These are phyloP conservation scores for Dipteronia sinensis DNA, from an alignment of 345 rosid genomes.

Conservation along the genomic window DNA sequence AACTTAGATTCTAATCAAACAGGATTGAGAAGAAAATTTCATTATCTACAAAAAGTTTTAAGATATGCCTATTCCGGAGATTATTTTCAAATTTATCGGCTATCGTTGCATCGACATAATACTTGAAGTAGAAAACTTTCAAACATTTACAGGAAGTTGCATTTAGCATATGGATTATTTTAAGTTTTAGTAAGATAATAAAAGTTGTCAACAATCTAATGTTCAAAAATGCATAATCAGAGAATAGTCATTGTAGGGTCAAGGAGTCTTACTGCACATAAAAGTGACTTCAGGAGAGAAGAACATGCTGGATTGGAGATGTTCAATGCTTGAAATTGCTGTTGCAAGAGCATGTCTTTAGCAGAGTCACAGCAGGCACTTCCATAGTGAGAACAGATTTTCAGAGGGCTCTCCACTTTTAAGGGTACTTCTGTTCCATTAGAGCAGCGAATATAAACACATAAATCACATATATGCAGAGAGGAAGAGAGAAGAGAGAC, in stretches of 20 bases:
- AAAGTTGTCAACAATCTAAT: background rate
- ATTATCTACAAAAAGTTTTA: background rate
- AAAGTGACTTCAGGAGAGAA: conserved; percentile 27
- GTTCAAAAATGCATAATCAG: background rate
- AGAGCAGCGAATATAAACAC: conserved; percentile 9
- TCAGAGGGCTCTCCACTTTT: conserved; percentile 12
- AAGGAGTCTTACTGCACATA: conserved; percentile 31
- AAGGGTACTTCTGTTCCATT: conserved; percentile 28
- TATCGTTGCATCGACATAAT: background rate
- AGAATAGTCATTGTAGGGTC: background rate
- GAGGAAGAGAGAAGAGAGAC: background rate
- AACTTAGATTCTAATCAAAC: background rate
- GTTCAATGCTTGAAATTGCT: conserved; percentile 31
- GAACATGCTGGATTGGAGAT: conserved; percentile 27
- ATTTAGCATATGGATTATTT: too few species aligned
- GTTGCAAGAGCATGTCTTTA: conserved; percentile 29
- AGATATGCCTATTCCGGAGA: background rate
- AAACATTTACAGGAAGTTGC: background rate
- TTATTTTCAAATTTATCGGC: background rate
- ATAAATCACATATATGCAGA: background rate
- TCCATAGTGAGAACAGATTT: conserved; percentile 31
- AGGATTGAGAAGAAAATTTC: background rate
- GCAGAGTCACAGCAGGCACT: conserved; percentile 33
- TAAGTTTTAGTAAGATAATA: background rate
- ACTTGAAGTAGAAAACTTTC: background rate